These are phyloP conservation scores for Collybia mongolica DNA, from an alignment of 768 basidiomycete species.

Conservation along the genomic window DNA sequence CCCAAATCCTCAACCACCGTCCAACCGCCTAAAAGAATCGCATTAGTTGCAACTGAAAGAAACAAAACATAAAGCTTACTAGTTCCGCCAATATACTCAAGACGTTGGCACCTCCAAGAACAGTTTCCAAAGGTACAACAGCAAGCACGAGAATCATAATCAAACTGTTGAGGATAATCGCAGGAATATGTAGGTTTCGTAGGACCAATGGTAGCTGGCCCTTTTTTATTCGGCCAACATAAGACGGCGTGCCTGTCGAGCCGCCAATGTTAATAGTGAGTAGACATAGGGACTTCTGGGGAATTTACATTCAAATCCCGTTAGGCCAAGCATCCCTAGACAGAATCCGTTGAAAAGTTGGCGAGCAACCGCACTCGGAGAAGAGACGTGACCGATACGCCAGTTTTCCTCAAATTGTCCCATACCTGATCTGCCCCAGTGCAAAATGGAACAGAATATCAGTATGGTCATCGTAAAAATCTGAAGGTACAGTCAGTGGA, in stretches of 20 bases:
- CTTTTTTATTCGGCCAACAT: conserved; percentile 58
- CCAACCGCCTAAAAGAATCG: conserved; percentile 45
- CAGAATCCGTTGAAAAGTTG: conserved; percentile 69
- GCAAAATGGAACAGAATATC: conserved; percentile 44
- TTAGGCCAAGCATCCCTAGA: conserved; percentile 69
- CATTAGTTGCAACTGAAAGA: neutral
- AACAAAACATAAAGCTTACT: conserved; percentile 25
- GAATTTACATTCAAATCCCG: conserved; percentile 63
- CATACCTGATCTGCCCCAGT: conserved; percentile 53
- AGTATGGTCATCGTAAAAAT: conserved; percentile 55
- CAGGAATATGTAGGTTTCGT: conserved; percentile 62
- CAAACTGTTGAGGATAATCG: conserved; percentile 51
- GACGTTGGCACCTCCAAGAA: conserved; percentile 55
- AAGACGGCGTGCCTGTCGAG: conserved; percentile 55
- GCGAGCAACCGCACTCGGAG: conserved; percentile 29
- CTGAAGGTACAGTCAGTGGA: conserved; percentile 26
- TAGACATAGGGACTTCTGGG: neutral
- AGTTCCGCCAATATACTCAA: conserved; percentile 61
- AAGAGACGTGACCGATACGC: conserved; percentile 32
- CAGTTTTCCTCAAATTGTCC: conserved; percentile 54
- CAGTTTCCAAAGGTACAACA: conserved; percentile 48
- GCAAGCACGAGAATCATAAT: conserved; percentile 63
- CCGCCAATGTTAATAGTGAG: neutral
- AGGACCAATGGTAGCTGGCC: conserved; percentile 58
- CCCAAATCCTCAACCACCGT: conserved; percentile 58